phyloP scores from a whole-genome alignment of 345 rosid genomes.

The Psidium guajava region DNA sequence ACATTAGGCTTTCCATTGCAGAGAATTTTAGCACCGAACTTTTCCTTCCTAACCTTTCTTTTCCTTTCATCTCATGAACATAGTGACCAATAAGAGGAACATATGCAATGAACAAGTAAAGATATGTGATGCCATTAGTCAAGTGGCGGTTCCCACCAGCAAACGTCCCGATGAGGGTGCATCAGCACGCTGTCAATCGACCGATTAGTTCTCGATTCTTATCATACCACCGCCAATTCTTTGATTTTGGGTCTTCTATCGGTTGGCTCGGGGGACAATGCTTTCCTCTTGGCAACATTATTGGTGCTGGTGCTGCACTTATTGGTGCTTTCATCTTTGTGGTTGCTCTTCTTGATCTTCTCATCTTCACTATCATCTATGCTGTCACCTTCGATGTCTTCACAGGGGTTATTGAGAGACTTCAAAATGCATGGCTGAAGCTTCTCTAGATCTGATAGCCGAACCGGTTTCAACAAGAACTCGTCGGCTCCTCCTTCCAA shows the following conservation, averaged over 20 bases:
- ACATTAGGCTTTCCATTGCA: background rate
- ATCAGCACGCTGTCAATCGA: background rate
- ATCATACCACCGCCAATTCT: conserved; percentile 15
- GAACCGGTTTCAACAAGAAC: conserved; percentile 46
- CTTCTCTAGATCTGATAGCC: conserved; percentile 34
- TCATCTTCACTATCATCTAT: background rate
- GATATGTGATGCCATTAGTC: background rate
- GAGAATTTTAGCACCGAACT: background rate
- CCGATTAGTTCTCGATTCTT: background rate
- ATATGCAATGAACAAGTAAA: background rate
- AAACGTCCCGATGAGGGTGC: background rate
- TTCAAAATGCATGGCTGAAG: conserved; percentile 32
- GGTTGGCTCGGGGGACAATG: conserved; percentile 16
- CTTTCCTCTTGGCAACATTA: conserved; percentile 25
- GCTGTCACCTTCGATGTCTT: background rate
- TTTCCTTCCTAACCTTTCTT: background rate
- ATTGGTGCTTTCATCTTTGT: background rate
- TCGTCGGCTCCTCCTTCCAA: conserved; percentile 56
- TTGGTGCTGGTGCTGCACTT: background rate
- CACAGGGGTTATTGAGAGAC: conserved; percentile 6
- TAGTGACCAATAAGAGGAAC: background rate
- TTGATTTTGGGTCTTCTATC: conserved; percentile 26
- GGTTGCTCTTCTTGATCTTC: background rate
- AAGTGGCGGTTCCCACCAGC: background rate
- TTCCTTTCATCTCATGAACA: background rate